Evolutionary conservation across 83 land plant species (phyloP).

Genomic region (Thuja plicata): DNA sequence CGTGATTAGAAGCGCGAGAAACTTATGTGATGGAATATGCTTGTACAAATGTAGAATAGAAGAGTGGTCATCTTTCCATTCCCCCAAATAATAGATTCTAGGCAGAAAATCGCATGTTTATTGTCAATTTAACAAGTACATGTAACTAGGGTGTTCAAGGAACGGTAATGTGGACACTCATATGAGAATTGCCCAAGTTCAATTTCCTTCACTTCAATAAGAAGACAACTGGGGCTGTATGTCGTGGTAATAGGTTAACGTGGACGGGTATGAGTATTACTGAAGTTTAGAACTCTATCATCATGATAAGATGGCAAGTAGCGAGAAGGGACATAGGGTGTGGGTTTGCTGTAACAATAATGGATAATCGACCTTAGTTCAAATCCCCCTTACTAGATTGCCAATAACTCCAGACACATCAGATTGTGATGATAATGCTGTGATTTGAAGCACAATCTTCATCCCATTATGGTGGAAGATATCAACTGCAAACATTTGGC

Average conservation of each 20-base stretch:
- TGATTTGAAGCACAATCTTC: too few species aligned
- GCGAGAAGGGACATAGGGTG: not conserved
- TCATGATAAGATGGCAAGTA: not conserved
- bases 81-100: not conserved
- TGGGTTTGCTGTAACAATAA: not conserved
- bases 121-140: not conserved
- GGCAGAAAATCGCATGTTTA: not conserved
- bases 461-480: too few species aligned
- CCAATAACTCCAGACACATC: too few species aligned
- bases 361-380: too few species aligned
- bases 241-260: not conserved
- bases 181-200: not conserved
- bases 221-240: too few species aligned
- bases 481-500: too few species aligned
- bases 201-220: too few species aligned
- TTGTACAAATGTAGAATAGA: not conserved
- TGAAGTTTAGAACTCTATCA: not conserved
- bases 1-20: not conserved
- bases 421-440: too few species aligned
- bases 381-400: too few species aligned
- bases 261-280: not conserved
- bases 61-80: not conserved
- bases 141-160: not conserved
- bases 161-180: not conserved
- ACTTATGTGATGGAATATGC: not conserved